Percentiles rank a stretch among this genome's conserved stretches.
Conservation (phyloP, 495 filamentous ascomycete species). For the Usnea hakonensis region DNA sequence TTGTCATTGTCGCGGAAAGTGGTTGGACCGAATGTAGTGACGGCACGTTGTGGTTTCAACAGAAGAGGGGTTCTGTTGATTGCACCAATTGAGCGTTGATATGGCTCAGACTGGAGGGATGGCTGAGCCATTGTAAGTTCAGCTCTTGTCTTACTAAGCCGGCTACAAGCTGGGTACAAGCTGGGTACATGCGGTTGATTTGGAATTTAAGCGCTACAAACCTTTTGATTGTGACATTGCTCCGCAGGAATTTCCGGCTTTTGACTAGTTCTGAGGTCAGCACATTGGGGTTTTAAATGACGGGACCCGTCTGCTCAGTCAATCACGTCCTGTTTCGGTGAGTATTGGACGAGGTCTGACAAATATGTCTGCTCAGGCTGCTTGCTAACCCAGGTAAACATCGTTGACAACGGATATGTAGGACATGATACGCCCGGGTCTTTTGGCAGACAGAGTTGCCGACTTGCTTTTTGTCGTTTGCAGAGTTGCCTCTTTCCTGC, state of each 20-base stretch:
- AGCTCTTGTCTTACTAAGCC: too few species aligned
- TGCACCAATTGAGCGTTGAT: background rate
- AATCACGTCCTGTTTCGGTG: background rate
- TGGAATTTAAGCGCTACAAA: background rate
- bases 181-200: background rate
- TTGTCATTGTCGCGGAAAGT: background rate
- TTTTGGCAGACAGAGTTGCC: background rate
- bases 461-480: background rate
- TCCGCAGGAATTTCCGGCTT: background rate
- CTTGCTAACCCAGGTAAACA: background rate
- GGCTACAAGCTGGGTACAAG: too few species aligned
- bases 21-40: background rate
- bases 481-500: background rate
- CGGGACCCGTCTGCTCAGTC: background rate
- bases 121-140: too few species aligned
- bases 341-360: background rate
- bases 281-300: background rate
- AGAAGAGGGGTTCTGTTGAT: background rate
- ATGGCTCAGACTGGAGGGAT: too few species aligned
- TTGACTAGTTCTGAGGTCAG: background rate
- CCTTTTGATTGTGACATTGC: background rate
- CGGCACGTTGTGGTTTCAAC: background rate
- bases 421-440: background rate
- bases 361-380: background rate
- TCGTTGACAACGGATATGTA: background rate